Evolutionary conservation across 2,329 filamentous ascomycete species (phyloP), one percentile per base, ranked within the genome.

Genomic region (Aspergillus neotritici): DNA sequence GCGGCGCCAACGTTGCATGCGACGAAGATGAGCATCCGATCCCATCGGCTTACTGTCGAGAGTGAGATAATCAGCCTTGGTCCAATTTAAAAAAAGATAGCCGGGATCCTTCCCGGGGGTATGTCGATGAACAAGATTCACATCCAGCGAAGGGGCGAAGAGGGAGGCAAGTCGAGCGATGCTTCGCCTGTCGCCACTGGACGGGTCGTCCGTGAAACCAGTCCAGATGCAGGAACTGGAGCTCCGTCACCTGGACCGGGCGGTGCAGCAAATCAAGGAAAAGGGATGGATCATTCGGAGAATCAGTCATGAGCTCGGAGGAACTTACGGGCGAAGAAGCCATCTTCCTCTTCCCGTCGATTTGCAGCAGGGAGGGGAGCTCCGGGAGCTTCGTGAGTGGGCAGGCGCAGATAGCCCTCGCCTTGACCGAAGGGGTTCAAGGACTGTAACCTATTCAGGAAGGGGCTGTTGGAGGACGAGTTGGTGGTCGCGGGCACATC

Each of bases 341-440:
- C 87, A 70, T 96, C 93, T 64, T 97, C 91, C 68, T 97, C 93
- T 63, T 96, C 90, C 57, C 90, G 82, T 60, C 90, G 79, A 62
- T 68, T 87, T 49, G 87, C 81, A 48, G 89, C 89, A 40, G 91
- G 91, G 38, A 96, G 72, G 53, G 90, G 89, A 52, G 91, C 89
- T 37, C 88, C 89, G 30, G 87, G 76, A 54, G 78, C 77, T 64
- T 95, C 90, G 55, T 83, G 83, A 40, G 87, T 93, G 44, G 93
- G 91, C 38, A 98, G 81, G 66, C 86, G 83, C 54, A 97, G 84
- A 78, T 95, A 94, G 65, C 90, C 89, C 64, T 84, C 78, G 61
- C 84, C 79, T 44, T 63, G 55, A 43, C 83, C 80, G 66, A 97
- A 97, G 1, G 91, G 91, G 68, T 96, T 97, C 56, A 90, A 69